Evolutionary conservation across 192 early-diverging fungal species (phyloP).

Genomic region (Backusella tuberculispora): DNA sequence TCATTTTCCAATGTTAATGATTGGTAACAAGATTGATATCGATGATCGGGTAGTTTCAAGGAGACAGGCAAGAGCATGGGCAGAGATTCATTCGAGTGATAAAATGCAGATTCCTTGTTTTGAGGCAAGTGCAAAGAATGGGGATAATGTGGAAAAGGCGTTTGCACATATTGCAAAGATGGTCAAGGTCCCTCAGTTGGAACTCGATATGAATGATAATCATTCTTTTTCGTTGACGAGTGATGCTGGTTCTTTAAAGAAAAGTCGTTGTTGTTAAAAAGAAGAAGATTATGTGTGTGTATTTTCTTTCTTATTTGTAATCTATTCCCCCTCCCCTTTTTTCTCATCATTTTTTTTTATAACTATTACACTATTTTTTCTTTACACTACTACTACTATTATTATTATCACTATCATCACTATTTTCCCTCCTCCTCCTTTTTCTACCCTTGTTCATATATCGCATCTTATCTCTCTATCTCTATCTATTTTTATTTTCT

Average conservation of each 20-base stretch:
- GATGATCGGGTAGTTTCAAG: constrained; percentile 80
- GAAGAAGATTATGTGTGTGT: background rate
- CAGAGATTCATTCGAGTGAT: constrained; percentile 68
- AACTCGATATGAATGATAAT: constrained; percentile 49
- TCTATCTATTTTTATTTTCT: too few species aligned
- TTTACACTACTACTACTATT: too few species aligned
- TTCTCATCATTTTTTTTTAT: too few species aligned
- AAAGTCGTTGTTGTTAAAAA: constrained; percentile 13
- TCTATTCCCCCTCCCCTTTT: background rate
- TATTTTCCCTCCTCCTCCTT: background rate
- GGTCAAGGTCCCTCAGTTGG: constrained; percentile 57
- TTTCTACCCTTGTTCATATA: background rate
- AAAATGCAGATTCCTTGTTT: constrained; percentile 92
- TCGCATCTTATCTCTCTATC: background rate
- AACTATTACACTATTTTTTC: too few species aligned
- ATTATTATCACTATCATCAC: background rate
- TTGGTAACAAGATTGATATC: constrained; percentile 98
- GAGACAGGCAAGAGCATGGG: constrained; percentile 65
- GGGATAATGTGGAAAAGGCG: constrained; percentile 92
- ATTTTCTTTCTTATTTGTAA: background rate
- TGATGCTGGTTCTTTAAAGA: constrained; percentile 14
- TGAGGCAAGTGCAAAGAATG: constrained; percentile 96
- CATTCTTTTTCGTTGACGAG: constrained; percentile 19
- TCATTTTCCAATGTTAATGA: constrained; percentile 96
- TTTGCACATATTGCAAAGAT: constrained; percentile 86